A percentile compares a stretch with the other conserved stretches of the same genome.
phyloP scores from a whole-genome alignment of 2,329 filamentous ascomycete genomes.

The Pyrenochaeta sp. region DNA sequence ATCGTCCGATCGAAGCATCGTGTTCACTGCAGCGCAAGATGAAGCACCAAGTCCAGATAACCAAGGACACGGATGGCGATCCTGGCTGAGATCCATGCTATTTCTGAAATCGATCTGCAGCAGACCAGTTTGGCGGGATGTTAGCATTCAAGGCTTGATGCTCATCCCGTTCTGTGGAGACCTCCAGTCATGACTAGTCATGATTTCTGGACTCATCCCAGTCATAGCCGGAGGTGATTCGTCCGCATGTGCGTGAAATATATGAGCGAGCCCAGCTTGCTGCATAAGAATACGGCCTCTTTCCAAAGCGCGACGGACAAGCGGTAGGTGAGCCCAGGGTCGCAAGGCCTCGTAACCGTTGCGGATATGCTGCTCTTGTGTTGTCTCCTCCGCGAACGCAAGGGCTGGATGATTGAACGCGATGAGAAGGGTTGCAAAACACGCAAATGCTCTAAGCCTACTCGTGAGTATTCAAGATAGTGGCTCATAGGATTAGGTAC shows the following conservation, averaged over 20 bases:
- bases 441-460: conserved; percentile 23
- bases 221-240: conserved; percentile 6
- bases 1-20: too few species aligned
- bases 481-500: background rate
- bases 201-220: conserved; percentile 7
- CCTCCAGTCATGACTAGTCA: conserved; percentile 8
- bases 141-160: conserved; percentile 3
- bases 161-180: conserved; percentile 5
- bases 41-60: too few species aligned
- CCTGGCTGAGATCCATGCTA: too few species aligned
- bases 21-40: too few species aligned
- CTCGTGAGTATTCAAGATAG: background rate
- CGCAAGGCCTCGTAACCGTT: conserved; percentile 29
- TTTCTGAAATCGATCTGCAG: too few species aligned
- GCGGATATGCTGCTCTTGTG: conserved; percentile 30
- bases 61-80: too few species aligned
- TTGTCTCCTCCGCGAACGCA: conserved; percentile 28
- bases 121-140: background rate
- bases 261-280: conserved; percentile 21
- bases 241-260: conserved; percentile 14
- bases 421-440: conserved; percentile 27
- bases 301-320: conserved; percentile 28
- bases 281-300: conserved; percentile 27
- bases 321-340: conserved; percentile 29
- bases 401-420: conserved; percentile 25